A percentile compares a stretch with the other conserved stretches of the same genome.
phyloP scores from a whole-genome alignment of 2,329 filamentous ascomycete species.

The Fusarium tricinctum region DNA sequence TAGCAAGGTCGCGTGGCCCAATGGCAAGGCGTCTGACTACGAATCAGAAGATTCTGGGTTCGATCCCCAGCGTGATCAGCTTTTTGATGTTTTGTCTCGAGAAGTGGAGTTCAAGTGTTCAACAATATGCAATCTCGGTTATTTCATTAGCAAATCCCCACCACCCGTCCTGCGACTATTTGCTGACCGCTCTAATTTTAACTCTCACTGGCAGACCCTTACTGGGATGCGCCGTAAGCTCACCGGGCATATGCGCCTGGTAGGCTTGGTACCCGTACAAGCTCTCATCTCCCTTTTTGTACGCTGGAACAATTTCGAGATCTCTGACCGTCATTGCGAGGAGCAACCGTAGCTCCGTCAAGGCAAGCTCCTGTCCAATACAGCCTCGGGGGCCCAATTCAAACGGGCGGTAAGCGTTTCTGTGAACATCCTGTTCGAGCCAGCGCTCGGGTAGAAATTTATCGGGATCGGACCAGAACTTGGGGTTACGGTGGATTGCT shows the following conservation, averaged over 20 bases:
- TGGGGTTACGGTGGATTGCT: slow-evolving; percentile 1
- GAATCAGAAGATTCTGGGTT: slow-evolving; percentile 51
- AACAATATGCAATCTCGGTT: too few relatives aligned
- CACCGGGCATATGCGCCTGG: slow-evolving; percentile 3
- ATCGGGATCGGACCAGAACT: slow-evolving; percentile 4
- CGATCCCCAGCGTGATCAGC: slow-evolving; percentile 46
- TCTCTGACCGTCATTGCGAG: slow-evolving; percentile 8
- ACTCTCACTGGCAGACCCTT: slow-evolving; percentile 7
- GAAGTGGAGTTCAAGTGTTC: too few relatives aligned
- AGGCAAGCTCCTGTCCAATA: slow-evolving; percentile 18
- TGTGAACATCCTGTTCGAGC: not conserved
- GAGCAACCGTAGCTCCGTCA: slow-evolving; percentile 8
- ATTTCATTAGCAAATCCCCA: too few relatives aligned
- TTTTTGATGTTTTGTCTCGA: not conserved
- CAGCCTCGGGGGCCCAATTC: slow-evolving; percentile 1
- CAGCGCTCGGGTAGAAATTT: slow-evolving; percentile 7
- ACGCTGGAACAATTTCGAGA: slow-evolving; percentile 10
- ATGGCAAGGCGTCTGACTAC: slow-evolving; percentile 51
- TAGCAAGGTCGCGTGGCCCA: slow-evolving; percentile 36
- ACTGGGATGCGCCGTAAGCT: slow-evolving; percentile 13
- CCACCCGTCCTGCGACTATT: not conserved
- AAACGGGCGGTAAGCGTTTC: slow-evolving; percentile 14
- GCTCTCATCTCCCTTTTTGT: not conserved
- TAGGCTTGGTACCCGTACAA: slow-evolving; percentile 1
- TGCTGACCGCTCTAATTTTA: not conserved